These are phyloP conservation scores for Phtheirospermum japonicum DNA, from an alignment of 257 asterid species.

Conservation along the genomic window DNA sequence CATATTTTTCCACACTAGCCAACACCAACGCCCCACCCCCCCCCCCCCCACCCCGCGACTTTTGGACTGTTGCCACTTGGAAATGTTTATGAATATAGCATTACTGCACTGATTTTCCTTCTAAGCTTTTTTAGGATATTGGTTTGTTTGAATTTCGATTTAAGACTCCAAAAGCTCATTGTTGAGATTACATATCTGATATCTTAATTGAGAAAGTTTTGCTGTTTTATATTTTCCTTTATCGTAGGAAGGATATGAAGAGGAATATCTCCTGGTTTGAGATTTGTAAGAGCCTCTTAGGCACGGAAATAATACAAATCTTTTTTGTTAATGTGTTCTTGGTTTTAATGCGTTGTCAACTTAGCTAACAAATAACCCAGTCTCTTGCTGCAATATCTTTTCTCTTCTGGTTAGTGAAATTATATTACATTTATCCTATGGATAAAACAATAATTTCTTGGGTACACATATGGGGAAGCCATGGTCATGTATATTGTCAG, in stretches of 20 bases:
- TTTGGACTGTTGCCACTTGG: neutral
- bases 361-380: neutral
- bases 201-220: no score
- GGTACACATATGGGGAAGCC: neutral
- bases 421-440: neutral
- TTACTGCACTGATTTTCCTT: neutral
- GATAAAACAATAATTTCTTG: neutral
- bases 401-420: constrained; percentile 4
- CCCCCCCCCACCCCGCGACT: neutral
- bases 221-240: no score
- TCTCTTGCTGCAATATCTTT: neutral
- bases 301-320: neutral
- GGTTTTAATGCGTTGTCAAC: neutral
- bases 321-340: neutral
- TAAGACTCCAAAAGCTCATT: no score
- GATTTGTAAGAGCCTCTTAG: constrained; percentile 2
- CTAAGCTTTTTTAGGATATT: neutral
- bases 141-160: neutral
- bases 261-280: neutral
- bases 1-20: constrained; percentile 5
- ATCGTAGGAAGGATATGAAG: neutral
- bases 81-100: neutral
- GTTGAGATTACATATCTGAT: no score
- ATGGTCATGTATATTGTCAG: constrained; percentile 9
- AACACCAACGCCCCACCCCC: no score